Evolutionary conservation across 108 stramenopile genomes (phyloP), one percentile per base, ranked within the genome.

Genomic region (Fistulifera pelliculosa): DNA sequence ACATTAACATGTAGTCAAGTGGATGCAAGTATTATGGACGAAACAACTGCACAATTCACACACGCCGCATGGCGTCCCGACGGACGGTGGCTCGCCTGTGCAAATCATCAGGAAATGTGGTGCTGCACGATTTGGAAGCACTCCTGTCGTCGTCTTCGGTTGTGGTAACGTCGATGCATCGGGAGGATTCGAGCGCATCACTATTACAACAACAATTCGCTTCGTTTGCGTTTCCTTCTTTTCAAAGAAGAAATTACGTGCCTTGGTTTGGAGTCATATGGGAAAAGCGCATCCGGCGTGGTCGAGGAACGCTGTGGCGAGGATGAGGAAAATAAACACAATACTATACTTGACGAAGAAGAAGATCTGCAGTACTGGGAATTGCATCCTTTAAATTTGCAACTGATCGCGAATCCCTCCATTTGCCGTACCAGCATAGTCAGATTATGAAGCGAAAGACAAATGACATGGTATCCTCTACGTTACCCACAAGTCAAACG

Each of bases 1-100:
- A 49, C 66, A 21, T 56, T 86, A 3, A 35, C 44, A 6, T n/a
- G n/a, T n/a, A n/a, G n/a, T n/a, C n/a, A n/a, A n/a, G n/a, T n/a
- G n/a, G n/a, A n/a, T n/a, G 15, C n/a, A 2, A 17, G 62, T 27
- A 69, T 44, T 53, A 47, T 41, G 5, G 0, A 45, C 8, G 13
- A 53, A 18, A 38, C 17, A 27, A n/a, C 17, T 25, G 18, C 35
- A 16, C 0, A n/a, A n/a, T n/a, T 47, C 25, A 38, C 54, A 41
- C 53, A 41, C 52, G 48, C 27, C 22, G 40, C 50, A 35, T 92
- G 86, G 86, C 80, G 83, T 47, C 84, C 90, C 12, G 84, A 83
- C 68, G 90, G 90, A 18, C 58, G 76, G 31, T 58, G 52, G 31
- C 43, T 92, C 22, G 90, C 84, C 54, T 92, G 25, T 73, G 73